Percentiles rank a stretch among this genome's conserved stretches.
phyloP scores from a whole-genome alignment of 768 basidiomycete species.

The Cystobasidium ongulense region DNA sequence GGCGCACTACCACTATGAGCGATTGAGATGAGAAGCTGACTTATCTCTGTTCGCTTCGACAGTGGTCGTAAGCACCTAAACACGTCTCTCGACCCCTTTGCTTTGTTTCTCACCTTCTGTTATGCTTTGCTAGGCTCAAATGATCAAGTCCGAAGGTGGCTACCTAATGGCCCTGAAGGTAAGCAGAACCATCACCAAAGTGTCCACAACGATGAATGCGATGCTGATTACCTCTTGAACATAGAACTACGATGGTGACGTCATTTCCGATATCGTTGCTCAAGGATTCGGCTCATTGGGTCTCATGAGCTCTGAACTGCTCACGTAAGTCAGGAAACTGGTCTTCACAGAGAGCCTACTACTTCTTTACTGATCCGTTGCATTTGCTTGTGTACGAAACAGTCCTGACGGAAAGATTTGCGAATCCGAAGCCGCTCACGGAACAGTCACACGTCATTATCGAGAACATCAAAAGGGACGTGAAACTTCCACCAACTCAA shows the following conservation, averaged over 20 bases:
- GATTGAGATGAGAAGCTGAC: not conserved
- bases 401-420: constrained; percentile 77
- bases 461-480: constrained; percentile 94
- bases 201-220: not conserved
- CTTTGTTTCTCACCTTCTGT: not conserved
- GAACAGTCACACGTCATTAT: constrained; percentile 75
- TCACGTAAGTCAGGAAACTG: constrained; percentile 13
- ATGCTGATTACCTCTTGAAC: not conserved
- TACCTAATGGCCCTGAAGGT: constrained; percentile 64
- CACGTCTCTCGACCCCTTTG: not conserved
- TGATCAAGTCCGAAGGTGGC: constrained; percentile 89
- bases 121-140: constrained; percentile 73
- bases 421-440: constrained; percentile 95
- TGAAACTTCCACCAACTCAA: constrained; percentile 97
- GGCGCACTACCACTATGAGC: not conserved
- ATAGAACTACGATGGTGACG: constrained; percentile 30
- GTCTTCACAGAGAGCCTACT: not conserved
- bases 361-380: not conserved
- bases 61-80: not conserved
- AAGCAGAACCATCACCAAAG: constrained; percentile 50
- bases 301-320: constrained; percentile 87
- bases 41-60: not conserved
- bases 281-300: constrained; percentile 95
- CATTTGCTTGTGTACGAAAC: constrained; percentile 58
- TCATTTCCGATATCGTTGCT: constrained; percentile 56